phyloP scores from a whole-genome alignment of 169 alveolate genomes.

The Eimeria maxima region DNA sequence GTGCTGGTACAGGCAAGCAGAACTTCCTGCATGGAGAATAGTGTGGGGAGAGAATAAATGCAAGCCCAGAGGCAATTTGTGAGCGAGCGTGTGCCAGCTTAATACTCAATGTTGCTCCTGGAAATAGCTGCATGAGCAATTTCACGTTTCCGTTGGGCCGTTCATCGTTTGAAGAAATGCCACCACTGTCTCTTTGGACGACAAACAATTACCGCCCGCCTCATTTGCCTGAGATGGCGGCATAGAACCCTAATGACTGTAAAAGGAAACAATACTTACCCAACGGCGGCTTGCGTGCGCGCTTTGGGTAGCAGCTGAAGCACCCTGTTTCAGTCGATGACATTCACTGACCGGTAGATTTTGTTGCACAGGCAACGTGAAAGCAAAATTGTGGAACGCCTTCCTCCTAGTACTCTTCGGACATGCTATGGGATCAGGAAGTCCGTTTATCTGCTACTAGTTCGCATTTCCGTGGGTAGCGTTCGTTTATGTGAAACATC shows the following conservation, averaged over 20 bases:
- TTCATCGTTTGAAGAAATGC: neutral
- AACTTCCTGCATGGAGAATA: neutral
- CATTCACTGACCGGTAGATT: neutral
- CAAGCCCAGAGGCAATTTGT: neutral
- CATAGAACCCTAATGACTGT: neutral
- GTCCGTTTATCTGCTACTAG: conserved; percentile 4
- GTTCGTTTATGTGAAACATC: neutral
- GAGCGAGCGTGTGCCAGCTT: neutral
- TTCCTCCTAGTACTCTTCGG: neutral
- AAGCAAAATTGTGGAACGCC: neutral
- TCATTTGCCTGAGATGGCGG: neutral
- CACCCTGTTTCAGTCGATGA: neutral
- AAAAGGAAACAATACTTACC: neutral
- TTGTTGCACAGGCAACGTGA: neutral
- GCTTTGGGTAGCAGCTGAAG: neutral
- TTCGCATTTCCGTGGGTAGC: neutral
- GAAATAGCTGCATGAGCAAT: neutral
- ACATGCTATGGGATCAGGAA: neutral
- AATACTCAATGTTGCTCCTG: neutral
- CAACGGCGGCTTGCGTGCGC: neutral
- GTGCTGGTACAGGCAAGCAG: neutral
- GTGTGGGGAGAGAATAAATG: neutral
- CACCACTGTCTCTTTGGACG: neutral
- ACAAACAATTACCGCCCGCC: neutral
- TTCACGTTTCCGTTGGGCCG: neutral